Percentiles rank a stretch among this genome's conserved stretches.
These are phyloP conservation scores for Fonsecaea erecta DNA, from an alignment of 2,329 filamentous ascomycete species.

Conservation along the genomic window DNA sequence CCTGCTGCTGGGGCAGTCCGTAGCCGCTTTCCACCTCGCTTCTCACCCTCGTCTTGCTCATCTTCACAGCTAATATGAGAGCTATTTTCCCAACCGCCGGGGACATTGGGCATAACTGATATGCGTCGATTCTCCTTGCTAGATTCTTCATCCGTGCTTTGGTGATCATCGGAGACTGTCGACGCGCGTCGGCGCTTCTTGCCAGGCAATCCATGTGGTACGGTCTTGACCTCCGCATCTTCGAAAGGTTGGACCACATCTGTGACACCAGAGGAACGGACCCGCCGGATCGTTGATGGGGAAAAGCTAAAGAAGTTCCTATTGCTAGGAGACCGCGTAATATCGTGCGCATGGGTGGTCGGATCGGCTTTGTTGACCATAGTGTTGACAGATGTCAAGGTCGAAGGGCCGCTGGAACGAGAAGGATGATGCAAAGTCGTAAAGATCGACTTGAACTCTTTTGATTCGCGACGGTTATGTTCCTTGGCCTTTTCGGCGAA, in stretches of 20 bases:
- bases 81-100: conserved; percentile 35
- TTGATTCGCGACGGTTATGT: conserved; percentile 40
- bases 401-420: conserved; percentile 23
- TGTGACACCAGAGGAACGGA: conserved; percentile 43
- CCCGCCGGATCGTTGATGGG: conserved; percentile 49
- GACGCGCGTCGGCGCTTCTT: conserved; percentile 43
- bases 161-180: conserved; percentile 30
- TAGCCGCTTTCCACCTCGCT: conserved; percentile 33
- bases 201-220: conserved; percentile 39
- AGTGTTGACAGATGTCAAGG: conserved; percentile 33
- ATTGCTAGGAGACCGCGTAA: conserved; percentile 33
- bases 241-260: conserved; percentile 35
- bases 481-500: conserved; percentile 33
- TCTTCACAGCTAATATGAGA: conserved; percentile 4
- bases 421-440: conserved; percentile 38
- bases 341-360: conserved; percentile 25
- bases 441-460: conserved; percentile 40
- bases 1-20: conserved; percentile 27
- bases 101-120: conserved; percentile 32
- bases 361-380: conserved; percentile 31
- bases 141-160: conserved; percentile 25
- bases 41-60: conserved; percentile 37
- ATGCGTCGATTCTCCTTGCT: conserved; percentile 35
- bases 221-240: conserved; percentile 35
- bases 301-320: conserved; percentile 45